Evolutionary conservation across 176 grass and related monocot genomes (phyloP), one percentile per base, ranked within the genome.

Genomic region (Zizania latifolia): DNA sequence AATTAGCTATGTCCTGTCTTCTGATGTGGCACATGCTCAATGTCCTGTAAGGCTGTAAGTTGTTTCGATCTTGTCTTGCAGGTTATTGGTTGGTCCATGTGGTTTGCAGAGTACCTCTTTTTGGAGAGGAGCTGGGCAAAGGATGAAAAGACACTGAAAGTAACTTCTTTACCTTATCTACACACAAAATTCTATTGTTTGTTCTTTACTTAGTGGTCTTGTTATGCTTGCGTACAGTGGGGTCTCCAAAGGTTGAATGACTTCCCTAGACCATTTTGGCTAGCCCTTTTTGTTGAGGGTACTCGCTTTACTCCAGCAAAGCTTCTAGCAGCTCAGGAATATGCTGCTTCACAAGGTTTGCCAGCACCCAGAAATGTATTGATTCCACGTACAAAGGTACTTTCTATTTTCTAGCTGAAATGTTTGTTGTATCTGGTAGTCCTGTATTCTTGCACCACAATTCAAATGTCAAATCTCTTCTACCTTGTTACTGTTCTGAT

Each of bases 301-400:
- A 96, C 86, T 50, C 89, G 89, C 72, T 93, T 93, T 62, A 93
- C 87, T 71, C 87, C 87, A 33, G 81, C 87, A 58, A 93, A 93
- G 68, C 87, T 93, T 79, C 53, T 90, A 23, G 90, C 90, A 75
- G 90, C 93, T 70, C 93, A 97, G 81, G 93, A 97, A 74, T 93
- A 93, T 84, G 93, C 93, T 22, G 87, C 85, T 31, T 90, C 87
- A 73, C 90, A 97, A 72, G 85, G 90, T 43, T 74, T 97, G 53
- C 82, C 82, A 8, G 79, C 81, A 41, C 93, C 93, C 62, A 89
- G 87, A 65, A 97, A 97, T 90, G 87, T 93, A 78, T 77, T 97
- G 21, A 92, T 97, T 88, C 93, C 90, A 72, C 93, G 90, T 50
- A 97, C 93, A n/a, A 97, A 97, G 93, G 93, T 97, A 80, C 29